Base-by-base conservation (phyloP, 2,329 filamentous ascomycete species). In the Pseudovirgaria hyperparasitica region DNA sequence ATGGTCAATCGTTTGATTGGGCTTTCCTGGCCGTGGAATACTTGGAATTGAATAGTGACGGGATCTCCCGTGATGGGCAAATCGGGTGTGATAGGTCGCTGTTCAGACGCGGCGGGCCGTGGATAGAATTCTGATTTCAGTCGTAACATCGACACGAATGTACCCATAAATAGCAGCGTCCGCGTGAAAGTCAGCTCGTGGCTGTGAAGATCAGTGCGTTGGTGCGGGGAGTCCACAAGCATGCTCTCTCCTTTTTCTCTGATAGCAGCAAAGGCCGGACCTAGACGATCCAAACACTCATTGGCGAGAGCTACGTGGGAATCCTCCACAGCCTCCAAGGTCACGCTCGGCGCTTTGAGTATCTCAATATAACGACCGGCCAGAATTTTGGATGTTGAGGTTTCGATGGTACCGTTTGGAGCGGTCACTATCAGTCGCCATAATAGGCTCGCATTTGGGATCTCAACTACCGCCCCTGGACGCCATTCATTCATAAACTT, bases 341-440 rank as follows among this genome's bases (percentile, higher is more conserved):
- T 53, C 3, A 60, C 50, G 14, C 50, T 54, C 10, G 51, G 49
- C 19, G 60, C 26, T 6, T 39, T 35, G 16, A 36, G 36, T 8
- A 48, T 32, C 30, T 72, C 63, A 18, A 90, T 62, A 43, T 90
- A 92, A 9, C 84, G 63, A 14, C 76, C 67, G 14, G 85, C 82
- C 4, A 92, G 70, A 13, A 74, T 72, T 26, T 63, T 64, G 16
- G 79, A 84, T 2, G 82, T 78, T 27, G 64, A 57, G 12, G 67
- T 64, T 38, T 82, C 81, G 25, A 92, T 73, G 1, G 64, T 68
- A 19, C 67, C 59, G 19, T 69, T 60, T 5, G 73, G 71, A 2
- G 80, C 73, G 10, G 70, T 75, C 28, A 92, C 58, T 18, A 87
- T 72, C 40, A 93, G 71, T 14, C 73, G 71, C 86, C 86, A 93